Conservation (phyloP, 169 alveolate species). For the Plasmodium billcollinsi region DNA sequence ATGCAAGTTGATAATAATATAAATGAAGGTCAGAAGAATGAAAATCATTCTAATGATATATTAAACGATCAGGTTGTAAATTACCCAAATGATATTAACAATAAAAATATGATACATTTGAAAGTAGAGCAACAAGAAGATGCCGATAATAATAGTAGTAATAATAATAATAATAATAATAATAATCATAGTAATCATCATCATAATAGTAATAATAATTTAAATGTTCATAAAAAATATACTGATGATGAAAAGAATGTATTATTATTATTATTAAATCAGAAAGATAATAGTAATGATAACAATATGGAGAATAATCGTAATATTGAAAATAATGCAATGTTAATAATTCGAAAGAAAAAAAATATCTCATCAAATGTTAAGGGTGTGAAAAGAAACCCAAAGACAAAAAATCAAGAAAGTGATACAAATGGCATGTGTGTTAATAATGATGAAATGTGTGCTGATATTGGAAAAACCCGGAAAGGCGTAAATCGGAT, state of each 20-base stretch:
- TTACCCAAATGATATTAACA: neutral
- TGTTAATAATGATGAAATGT: too few species aligned
- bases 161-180: neutral
- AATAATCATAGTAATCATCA: neutral
- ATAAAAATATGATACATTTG: neutral
- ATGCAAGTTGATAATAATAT: slow-evolving; percentile 3
- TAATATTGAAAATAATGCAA: too few species aligned
- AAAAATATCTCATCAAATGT: too few species aligned
- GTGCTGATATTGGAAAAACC: too few species aligned
- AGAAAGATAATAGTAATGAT: too few species aligned
- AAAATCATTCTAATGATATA: neutral
- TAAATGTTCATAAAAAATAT: neutral
- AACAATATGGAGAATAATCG: too few species aligned
- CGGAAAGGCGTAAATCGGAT: too few species aligned
- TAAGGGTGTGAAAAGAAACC: too few species aligned
- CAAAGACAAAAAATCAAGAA: too few species aligned
- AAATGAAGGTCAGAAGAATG: neutral
- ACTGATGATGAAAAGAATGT: neutral
- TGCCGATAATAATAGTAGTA: neutral
- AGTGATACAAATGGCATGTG: too few species aligned
- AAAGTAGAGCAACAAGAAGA: neutral
- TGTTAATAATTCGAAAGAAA: too few species aligned
- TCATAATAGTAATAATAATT: neutral
- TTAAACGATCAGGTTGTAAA: neutral
- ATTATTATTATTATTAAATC: too few species aligned